Percentiles rank a stretch among this genome's conserved stretches.
phyloP scores from a whole-genome alignment of 2,329 filamentous ascomycete species.

The Aspergillus persii region DNA sequence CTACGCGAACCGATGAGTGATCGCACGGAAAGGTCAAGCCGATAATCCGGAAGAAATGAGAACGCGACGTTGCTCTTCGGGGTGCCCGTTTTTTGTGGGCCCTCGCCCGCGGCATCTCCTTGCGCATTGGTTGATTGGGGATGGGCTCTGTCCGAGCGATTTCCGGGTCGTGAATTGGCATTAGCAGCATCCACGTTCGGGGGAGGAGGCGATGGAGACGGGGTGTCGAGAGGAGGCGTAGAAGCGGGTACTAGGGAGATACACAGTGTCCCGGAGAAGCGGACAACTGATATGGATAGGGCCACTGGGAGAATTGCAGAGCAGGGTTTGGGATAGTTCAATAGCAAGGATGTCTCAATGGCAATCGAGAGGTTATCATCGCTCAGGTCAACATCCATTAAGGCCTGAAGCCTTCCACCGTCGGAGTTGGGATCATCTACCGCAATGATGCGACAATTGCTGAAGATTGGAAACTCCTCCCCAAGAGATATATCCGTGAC shows the following conservation, averaged over 20 bases:
- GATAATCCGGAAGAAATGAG: slow-evolving; percentile 70
- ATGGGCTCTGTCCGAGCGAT: slow-evolving; percentile 12
- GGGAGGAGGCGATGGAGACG: slow-evolving; percentile 31
- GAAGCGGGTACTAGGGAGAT: slow-evolving; percentile 83
- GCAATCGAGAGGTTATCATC: slow-evolving; percentile 89
- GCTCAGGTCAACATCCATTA: slow-evolving; percentile 95
- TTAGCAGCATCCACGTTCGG: slow-evolving; percentile 19
- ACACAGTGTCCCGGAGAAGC: slow-evolving; percentile 91
- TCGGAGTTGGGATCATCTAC: slow-evolving; percentile 59
- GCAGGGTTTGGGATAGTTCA: slow-evolving; percentile 90
- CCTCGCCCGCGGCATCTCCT: slow-evolving; percentile 6
- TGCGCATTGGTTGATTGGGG: not conserved
- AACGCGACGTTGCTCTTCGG: slow-evolving; percentile 86
- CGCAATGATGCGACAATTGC: slow-evolving; percentile 93
- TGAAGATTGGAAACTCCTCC: slow-evolving; percentile 98
- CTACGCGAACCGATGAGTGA: slow-evolving; percentile 63
- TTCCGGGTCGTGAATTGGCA: slow-evolving; percentile 4
- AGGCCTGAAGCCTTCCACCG: slow-evolving; percentile 79
- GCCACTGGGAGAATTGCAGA: slow-evolving; percentile 90
- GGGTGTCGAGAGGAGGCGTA: slow-evolving; percentile 35
- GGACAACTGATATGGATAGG: slow-evolving; percentile 82
- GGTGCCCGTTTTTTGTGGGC: slow-evolving; percentile 46
- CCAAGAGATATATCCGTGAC: slow-evolving; percentile 92
- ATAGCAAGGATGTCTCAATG: slow-evolving; percentile 85
- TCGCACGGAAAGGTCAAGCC: slow-evolving; percentile 63